Evolutionary conservation across 2,329 filamentous ascomycete species (phyloP).

Genomic region (Cryphonectria parasitica): DNA sequence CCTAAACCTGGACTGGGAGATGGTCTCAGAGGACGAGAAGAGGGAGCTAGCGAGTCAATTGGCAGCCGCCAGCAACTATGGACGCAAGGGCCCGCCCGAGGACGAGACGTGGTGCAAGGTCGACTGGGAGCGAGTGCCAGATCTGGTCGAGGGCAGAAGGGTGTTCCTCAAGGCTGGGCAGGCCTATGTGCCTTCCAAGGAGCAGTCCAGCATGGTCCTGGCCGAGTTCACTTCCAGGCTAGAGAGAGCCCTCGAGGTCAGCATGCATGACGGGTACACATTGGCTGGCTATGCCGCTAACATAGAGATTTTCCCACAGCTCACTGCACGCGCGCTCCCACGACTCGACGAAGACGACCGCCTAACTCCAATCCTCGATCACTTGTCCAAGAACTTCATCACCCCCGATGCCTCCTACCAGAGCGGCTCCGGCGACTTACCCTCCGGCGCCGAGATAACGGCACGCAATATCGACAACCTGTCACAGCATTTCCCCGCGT

Average conservation of each 20-base stretch:
- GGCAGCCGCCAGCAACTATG: slow-evolving; percentile 50
- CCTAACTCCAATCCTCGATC: slow-evolving; percentile 67
- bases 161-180: slow-evolving; percentile 81
- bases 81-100: slow-evolving; percentile 49
- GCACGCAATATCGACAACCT: slow-evolving; percentile 80
- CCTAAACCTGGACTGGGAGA: slow-evolving; percentile 83
- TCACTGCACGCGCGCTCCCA: slow-evolving; percentile 88
- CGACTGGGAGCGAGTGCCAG: slow-evolving; percentile 91
- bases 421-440: slow-evolving; percentile 63
- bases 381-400: slow-evolving; percentile 95
- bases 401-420: slow-evolving; percentile 86
- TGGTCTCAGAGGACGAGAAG: slow-evolving; percentile 78
- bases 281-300: slow-evolving; percentile 20
- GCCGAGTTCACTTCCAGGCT: slow-evolving; percentile 81
- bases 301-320: slow-evolving; percentile 47
- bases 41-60: slow-evolving; percentile 65
- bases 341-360: slow-evolving; percentile 96
- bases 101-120: slow-evolving; percentile 96
- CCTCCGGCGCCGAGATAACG: slow-evolving; percentile 71
- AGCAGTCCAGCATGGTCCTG: slow-evolving; percentile 87
- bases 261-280: slow-evolving; percentile 31
- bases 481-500: slow-evolving; percentile 82
- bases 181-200: slow-evolving; percentile 85
- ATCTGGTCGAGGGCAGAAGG: slow-evolving; percentile 78
- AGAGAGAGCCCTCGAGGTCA: slow-evolving; percentile 81